Evolutionary conservation across 2,329 filamentous ascomycete genomes (phyloP), one percentile per base, ranked within the genome.

Genomic region (Didymella pomorum): DNA sequence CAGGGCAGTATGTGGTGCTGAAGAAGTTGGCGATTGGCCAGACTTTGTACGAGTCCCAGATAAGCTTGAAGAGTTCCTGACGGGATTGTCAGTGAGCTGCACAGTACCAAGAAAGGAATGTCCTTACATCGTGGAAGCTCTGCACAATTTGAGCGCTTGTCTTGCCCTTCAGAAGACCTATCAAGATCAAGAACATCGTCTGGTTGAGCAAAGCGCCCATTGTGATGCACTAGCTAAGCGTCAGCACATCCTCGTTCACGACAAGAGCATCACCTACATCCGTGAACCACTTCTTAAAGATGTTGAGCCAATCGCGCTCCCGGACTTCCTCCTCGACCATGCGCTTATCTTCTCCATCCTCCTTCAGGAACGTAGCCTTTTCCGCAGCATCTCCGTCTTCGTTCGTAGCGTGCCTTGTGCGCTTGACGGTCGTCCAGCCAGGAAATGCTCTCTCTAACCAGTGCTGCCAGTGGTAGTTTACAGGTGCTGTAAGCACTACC

Each of bases 401-500:
- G 20, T 3, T 46, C 5, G 57, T 55, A 3, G 58, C 58, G 25
- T 59, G 54, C 25, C 67, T 54, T 23, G 61, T 65, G 23, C 59
- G 62, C 44, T 61, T 70, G 2, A 69, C 66, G 1, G 62, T 64
- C 63, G 67, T 73, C 72, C 72, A 76, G 0, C 89, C 88, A 0
- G 93, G 93, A 70, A 92, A 96, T 4, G 83, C 79, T 9, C 83
- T 79, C 75, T 97, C 93, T 35, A 97, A 83, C 75, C 85, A 90
- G 37, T 87, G 84, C 81, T 96, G 93, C 93, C 92, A 97, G 68
- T 91, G 76, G 72, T 91, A 92, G 78, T 97, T 97, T 41, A 91
- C 89, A 1, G 93, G 92, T 25, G 89, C 89, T 71, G 84, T 89
- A 56, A 96, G 72, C 33, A 90, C 71, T 55, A 88, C 85, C 79